These are phyloP conservation scores for Talaromyces sp. DNA, from an alignment of 2,329 filamentous ascomycete species.

Conservation along the genomic window DNA sequence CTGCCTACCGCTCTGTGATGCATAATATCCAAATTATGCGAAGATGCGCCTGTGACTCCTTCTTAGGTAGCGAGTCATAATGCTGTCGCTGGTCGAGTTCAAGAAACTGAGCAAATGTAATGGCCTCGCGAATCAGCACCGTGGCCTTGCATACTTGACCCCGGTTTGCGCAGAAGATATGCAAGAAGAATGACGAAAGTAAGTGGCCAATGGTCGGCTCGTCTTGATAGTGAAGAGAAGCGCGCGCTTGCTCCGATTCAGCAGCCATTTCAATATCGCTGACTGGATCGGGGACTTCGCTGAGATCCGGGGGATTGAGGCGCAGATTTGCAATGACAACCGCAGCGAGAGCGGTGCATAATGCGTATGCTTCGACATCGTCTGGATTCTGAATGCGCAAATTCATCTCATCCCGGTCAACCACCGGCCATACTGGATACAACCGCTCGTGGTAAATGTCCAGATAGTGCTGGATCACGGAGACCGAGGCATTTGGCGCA, in stretches of 20 bases:
- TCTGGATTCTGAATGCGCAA: slow-evolving; percentile 9
- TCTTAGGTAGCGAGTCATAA: slow-evolving; percentile 4
- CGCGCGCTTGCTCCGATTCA: slow-evolving; percentile 9
- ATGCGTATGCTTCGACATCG: slow-evolving; percentile 8
- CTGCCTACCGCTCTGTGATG: slow-evolving; percentile 8
- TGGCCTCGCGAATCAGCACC: slow-evolving; percentile 10
- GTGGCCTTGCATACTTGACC: slow-evolving; percentile 10
- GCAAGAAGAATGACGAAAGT: slow-evolving; percentile 10
- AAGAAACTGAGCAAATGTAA: slow-evolving; percentile 9
- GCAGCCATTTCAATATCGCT: slow-evolving; percentile 3
- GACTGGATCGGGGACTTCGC: background rate
- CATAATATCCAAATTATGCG: slow-evolving; percentile 10
- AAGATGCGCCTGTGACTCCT: slow-evolving; percentile 7
- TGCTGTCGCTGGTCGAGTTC: slow-evolving; percentile 8
- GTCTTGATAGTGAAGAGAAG: slow-evolving; percentile 6
- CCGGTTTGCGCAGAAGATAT: slow-evolving; percentile 9
- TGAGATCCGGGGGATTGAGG: slow-evolving; percentile 4
- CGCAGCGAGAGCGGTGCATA: slow-evolving; percentile 8
- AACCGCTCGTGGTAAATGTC: slow-evolving; percentile 8
- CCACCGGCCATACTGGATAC: slow-evolving; percentile 10
- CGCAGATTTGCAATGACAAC: slow-evolving; percentile 8
- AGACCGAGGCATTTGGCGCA: slow-evolving; percentile 1
- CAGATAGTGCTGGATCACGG: slow-evolving; percentile 9
- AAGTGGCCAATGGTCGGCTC: slow-evolving; percentile 5
- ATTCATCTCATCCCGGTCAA: slow-evolving; percentile 9